phyloP scores from a whole-genome alignment of 495 filamentous ascomycete species.

The Annulohypoxylon bovei region DNA sequence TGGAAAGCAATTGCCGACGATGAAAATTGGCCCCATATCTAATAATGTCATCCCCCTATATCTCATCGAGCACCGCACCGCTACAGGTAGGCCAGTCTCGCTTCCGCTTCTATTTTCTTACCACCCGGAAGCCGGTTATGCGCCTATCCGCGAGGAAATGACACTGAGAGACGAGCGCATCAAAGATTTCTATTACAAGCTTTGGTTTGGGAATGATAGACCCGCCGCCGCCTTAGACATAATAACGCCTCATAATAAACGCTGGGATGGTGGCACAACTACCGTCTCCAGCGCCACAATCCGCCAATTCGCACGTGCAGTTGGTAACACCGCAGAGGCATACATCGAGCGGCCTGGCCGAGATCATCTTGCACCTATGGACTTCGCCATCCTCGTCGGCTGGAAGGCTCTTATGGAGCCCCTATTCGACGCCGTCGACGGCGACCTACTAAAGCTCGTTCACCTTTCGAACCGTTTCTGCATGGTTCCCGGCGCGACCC shows the following conservation, averaged over 20 bases:
- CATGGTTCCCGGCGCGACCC: conserved; percentile 85
- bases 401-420: conserved; percentile 95
- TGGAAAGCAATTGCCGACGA: conserved; percentile 66
- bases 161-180: conserved; percentile 81
- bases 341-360: conserved; percentile 89
- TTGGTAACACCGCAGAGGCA: conserved; percentile 88
- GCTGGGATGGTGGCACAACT: conserved; percentile 78
- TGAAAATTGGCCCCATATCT: conserved; percentile 72
- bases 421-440: conserved; percentile 87
- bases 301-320: conserved; percentile 88
- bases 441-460: conserved; percentile 83
- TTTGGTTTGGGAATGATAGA: conserved; percentile 77
- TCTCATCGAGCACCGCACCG: conserved; percentile 80
- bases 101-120: conserved; percentile 81
- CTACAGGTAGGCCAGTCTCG: conserved; percentile 69
- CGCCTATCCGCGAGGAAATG: conserved; percentile 86
- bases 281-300: conserved; percentile 81
- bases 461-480: conserved; percentile 90
- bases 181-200: conserved; percentile 87
- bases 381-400: conserved; percentile 89
- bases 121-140: conserved; percentile 85
- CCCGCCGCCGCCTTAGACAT: conserved; percentile 64
- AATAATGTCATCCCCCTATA: conserved; percentile 74
- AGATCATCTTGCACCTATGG: conserved; percentile 87
- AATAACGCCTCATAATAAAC: conserved; percentile 72